phyloP scores from a whole-genome alignment of 139 green algal genomes.

The Desmodesmus armatus region DNA sequence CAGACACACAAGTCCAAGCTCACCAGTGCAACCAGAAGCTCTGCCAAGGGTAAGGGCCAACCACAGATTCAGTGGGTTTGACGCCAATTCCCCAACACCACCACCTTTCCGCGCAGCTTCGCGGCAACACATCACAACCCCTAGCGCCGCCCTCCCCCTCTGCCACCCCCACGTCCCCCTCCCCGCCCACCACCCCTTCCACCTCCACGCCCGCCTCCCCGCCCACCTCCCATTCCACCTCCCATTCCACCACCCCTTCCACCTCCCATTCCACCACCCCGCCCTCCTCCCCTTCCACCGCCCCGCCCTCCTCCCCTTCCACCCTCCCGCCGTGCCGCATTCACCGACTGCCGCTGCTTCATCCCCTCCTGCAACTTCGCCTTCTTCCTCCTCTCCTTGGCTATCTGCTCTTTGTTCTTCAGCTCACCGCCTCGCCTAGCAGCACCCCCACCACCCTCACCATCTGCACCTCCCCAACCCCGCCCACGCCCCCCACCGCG shows the following conservation, averaged over 20 bases:
- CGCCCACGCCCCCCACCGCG: background rate
- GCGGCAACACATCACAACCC: background rate
- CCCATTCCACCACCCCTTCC: background rate
- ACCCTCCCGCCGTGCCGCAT: conserved; percentile 19
- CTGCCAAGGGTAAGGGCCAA: background rate
- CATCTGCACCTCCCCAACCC: conserved; percentile 15
- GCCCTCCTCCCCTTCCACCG: background rate
- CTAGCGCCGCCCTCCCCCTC: background rate
- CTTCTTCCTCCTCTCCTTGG: conserved; percentile 47
- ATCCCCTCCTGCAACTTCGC: conserved; percentile 50
- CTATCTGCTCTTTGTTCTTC: conserved; percentile 43
- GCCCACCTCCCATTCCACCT: background rate
- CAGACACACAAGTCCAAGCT: background rate
- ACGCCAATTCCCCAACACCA: background rate
- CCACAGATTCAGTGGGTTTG: background rate
- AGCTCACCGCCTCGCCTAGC: conserved; percentile 29
- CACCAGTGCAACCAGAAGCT: background rate
- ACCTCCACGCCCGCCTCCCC: background rate
- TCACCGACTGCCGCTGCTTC: conserved; percentile 42
- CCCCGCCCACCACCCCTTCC: background rate
- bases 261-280: background rate
- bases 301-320: background rate
- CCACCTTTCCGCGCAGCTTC: background rate
- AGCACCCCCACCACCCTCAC: background rate
- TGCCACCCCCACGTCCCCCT: background rate